Conservation (phyloP, 768 basidiomycete genomes). For the Hygrocybe punicea region DNA sequence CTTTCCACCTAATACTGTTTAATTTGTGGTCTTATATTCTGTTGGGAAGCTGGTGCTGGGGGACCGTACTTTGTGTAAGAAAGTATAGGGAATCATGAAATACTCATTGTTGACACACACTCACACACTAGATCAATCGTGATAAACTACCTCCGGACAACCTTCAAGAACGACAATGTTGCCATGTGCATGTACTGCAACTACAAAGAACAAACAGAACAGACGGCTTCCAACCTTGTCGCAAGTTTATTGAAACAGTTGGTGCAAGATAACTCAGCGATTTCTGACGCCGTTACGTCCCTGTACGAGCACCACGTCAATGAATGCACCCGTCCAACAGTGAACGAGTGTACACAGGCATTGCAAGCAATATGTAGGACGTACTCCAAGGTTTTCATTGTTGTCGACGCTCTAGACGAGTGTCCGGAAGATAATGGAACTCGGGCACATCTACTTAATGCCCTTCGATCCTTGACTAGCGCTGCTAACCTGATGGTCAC, state of each 20-base stretch:
- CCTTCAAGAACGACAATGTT: not conserved
- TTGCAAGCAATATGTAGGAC: not conserved
- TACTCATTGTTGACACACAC: not conserved
- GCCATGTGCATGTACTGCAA: not conserved
- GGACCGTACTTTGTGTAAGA: slow-evolving; percentile 10
- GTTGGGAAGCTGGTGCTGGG: slow-evolving; percentile 8
- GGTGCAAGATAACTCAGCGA: not conserved
- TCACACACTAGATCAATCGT: slow-evolving; percentile 1
- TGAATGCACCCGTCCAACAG: not conserved
- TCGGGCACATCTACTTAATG: not conserved
- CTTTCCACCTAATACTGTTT: not conserved
- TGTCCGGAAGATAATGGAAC: not conserved
- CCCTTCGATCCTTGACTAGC: not conserved
- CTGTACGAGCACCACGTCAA: not conserved
- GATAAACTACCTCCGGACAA: not conserved
- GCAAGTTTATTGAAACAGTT: slow-evolving; percentile 4
- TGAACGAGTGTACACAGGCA: not conserved
- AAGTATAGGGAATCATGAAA: no score
- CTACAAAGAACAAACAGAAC: not conserved
- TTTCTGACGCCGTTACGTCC: not conserved
- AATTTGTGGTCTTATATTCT: not conserved
- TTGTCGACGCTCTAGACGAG: slow-evolving; percentile 2
- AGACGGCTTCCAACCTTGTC: not conserved
- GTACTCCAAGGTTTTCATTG: not conserved
- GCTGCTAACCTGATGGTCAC: slow-evolving; percentile 1